Evolutionary conservation across 805 yeast species (phyloP), one percentile per base, ranked within the genome.

Genomic region (Pichia scutulata): DNA sequence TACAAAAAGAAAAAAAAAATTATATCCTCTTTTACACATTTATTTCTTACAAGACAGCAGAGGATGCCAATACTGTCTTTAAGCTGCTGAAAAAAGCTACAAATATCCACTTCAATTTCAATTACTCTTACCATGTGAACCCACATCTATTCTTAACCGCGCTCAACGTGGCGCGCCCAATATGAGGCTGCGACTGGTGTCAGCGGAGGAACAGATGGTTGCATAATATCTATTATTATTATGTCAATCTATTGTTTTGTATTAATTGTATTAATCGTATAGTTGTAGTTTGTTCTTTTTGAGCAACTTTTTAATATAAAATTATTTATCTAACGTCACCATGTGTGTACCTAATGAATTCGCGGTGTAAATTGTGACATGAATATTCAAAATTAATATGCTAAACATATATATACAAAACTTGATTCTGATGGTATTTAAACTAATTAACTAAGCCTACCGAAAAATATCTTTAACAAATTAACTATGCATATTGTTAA

Each of bases 401-500:
- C n/a, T n/a, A n/a, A n/a, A n/a, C n/a, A n/a, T n/a, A n/a, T n/a
- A n/a, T n/a, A n/a, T n/a, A n/a, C n/a, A n/a, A n/a, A n/a, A n/a
- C n/a, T n/a, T n/a, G n/a, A n/a, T n/a, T n/a, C n/a, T n/a, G n/a
- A n/a, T n/a, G n/a, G n/a, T n/a, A n/a, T n/a, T n/a, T n/a, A n/a
- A n/a, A n/a, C n/a, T n/a, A n/a, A n/a, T n/a, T n/a, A n/a, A n/a
- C n/a, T n/a, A n/a, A n/a, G n/a, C n/a, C n/a, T n/a, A n/a, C n/a
- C 14, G 14, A 13, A 28, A 28, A 13, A 28, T 13, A 28, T 12
- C 37, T 19, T 4, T n/a, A 33, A 16, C n/a, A 4, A 8, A 4
- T 33, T 7, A 33, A 33, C 19, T 10, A 41, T 84, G 92, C 77
- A 77, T 58, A 71, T 84, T 25, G 60, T 82, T 19, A 82, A 82